A percentile compares a stretch with the other conserved stretches of the same genome.
Evolutionary conservation across 441 rosid species (phyloP).

Genomic region (Jatropha podagrica): DNA sequence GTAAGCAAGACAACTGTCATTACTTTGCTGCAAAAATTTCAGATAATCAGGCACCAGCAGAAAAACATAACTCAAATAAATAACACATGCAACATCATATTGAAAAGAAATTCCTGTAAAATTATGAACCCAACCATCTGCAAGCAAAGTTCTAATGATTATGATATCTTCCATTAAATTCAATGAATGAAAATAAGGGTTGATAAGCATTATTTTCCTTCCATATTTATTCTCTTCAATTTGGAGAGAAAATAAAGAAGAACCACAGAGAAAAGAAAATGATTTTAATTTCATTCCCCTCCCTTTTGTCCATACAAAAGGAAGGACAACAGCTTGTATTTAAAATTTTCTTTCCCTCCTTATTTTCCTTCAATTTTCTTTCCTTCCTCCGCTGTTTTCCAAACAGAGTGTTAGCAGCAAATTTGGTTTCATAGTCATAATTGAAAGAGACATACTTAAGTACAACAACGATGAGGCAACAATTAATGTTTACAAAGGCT

Average conservation of each 20-base stretch:
- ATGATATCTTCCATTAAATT: not conserved
- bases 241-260: too few relatives aligned
- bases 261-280: too few relatives aligned
- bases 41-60: conserved; percentile 19
- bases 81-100: not conserved
- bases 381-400: too few relatives aligned
- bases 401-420: too few relatives aligned
- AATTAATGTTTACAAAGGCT: not conserved
- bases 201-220: too few relatives aligned
- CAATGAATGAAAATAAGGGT: not conserved
- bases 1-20: conserved; percentile 96
- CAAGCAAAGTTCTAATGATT: not conserved
- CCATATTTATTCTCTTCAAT: too few relatives aligned
- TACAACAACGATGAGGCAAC: not conserved
- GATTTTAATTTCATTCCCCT: too few relatives aligned
- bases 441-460: too few relatives aligned
- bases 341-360: too few relatives aligned
- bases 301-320: too few relatives aligned
- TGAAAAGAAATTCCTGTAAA: conserved; percentile 9
- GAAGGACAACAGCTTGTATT: too few relatives aligned
- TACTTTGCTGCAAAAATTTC: conserved; percentile 65
- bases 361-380: too few relatives aligned
- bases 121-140: not conserved
- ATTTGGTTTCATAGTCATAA: not conserved
- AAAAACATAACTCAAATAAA: conserved; percentile 9